Percentiles rank a stretch among this genome's conserved stretches.
phyloP scores from a whole-genome alignment of 176 grass and related monocot species.

The Ampelocalamus luodianensis region DNA sequence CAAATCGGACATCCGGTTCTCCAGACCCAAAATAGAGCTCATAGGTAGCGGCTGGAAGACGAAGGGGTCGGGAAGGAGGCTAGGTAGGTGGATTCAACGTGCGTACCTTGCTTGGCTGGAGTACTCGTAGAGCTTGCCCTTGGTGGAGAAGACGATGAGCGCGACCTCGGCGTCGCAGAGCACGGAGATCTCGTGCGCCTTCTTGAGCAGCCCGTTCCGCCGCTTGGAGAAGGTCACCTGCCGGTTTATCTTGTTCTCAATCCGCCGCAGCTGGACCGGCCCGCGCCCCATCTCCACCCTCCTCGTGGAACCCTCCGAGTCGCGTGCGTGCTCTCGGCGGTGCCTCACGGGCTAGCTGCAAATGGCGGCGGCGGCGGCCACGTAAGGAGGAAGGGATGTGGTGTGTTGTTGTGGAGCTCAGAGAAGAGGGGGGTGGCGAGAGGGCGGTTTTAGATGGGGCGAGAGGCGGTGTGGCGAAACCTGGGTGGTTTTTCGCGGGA shows the following conservation, averaged over 20 bases:
- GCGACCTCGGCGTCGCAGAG: slow-evolving; percentile 95
- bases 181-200: slow-evolving; percentile 96
- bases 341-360: neutral
- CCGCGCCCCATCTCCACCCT: slow-evolving; percentile 73
- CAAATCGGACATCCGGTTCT: neutral
- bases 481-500: slow-evolving; percentile 14
- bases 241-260: slow-evolving; percentile 97
- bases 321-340: neutral
- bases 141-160: slow-evolving; percentile 90
- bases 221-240: slow-evolving; percentile 97
- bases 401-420: neutral
- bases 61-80: neutral
- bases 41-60: neutral
- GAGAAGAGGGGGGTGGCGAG: neutral
- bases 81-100: neutral
- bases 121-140: slow-evolving; percentile 92
- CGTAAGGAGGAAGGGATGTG: neutral
- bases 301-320: neutral
- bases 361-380: neutral
- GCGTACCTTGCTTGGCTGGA: slow-evolving; percentile 46
- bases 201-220: slow-evolving; percentile 84
- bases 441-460: slow-evolving; percentile 34
- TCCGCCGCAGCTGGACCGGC: slow-evolving; percentile 85
- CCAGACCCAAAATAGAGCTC: neutral
- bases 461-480: slow-evolving; percentile 45